Base-by-base conservation (phyloP, 352 stramenopile genomes). In the Pythium scleroteichum region DNA sequence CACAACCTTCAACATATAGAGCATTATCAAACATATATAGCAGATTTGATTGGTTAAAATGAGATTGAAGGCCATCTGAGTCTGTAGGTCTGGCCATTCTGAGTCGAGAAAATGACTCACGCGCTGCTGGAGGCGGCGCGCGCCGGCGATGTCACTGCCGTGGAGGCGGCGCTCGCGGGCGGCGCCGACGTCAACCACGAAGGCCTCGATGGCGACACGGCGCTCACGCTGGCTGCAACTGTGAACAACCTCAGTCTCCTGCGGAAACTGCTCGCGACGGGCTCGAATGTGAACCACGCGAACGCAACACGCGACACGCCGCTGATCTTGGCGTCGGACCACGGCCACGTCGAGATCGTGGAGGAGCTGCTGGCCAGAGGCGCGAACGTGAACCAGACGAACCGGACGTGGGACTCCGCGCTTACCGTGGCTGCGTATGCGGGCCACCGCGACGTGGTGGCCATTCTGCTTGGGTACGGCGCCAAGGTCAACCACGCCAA, bases 361-460 rank as follows among this genome's bases (percentile, higher is more conserved):
- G n/a, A 42, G 3, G 17, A 42, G 9, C n/a, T 54, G 2, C 17
- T 54, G 14, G 24, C 13, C 0, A 20, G n/a, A 13, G 27, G 27
- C 3, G 47, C 29, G 5, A 16, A 54, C 29, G 47, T 39, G 5
- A 19, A 42, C 19, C 29, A 42, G 0, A 24, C 3, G 17, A 27
- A 52, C 13, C 20, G 23, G 19, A 6, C 20, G 13, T 23, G 17
- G 19, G 17, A 14, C 42, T 27, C 42, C 9, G 3, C 42, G 20
- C 19, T 49, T 3, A 23, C 20, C 10, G 17, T 49, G 33, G 73
- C 73, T 12, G 59, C 65, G 0, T 59, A 56, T 22, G 64, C 53
- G 42, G 52, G 62, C 2, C 71, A 77, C 39, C 63, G 72, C 22
- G 19, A 64, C 22, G 29, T 82, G 6, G 68, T 56, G 0, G 74